Conservation (phyloP, 2,329 filamentous ascomycete genomes). For the Colletotrichum phormii region DNA sequence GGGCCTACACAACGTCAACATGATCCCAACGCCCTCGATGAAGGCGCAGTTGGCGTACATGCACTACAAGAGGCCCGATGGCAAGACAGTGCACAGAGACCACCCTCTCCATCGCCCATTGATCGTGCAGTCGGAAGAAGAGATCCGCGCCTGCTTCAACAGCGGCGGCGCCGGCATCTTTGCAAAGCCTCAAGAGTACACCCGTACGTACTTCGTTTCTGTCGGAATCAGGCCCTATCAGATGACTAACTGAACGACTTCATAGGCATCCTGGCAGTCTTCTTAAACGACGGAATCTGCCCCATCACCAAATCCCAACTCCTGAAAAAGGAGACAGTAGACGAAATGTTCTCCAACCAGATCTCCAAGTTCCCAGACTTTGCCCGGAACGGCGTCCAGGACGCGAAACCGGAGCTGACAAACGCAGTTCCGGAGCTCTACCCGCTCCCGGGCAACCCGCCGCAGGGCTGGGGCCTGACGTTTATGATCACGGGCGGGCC, state of each 20-base stretch:
- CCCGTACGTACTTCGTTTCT: constrained; percentile 53
- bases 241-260: background rate
- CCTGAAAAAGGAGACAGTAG: constrained; percentile 67
- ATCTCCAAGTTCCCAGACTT: constrained; percentile 67
- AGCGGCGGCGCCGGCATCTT: constrained; percentile 73
- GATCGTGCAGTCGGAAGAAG: constrained; percentile 53
- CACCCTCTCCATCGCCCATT: constrained; percentile 61
- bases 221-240: fast-evolving
- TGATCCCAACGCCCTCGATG: constrained; percentile 68
- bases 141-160: constrained; percentile 56
- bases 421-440: constrained; percentile 62
- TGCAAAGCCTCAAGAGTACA: constrained; percentile 69
- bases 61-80: constrained; percentile 62
- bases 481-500: constrained; percentile 63
- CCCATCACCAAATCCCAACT: constrained; percentile 66
- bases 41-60: constrained; percentile 66
- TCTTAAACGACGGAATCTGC: constrained; percentile 74
- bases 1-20: constrained; percentile 60
- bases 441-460: constrained; percentile 53
- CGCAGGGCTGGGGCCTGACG: constrained; percentile 74
- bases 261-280: constrained; percentile 67
- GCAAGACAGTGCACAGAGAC: constrained; percentile 54
- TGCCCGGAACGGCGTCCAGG: constrained; percentile 55
- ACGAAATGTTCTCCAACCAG: constrained; percentile 75
- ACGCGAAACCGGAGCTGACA: constrained; percentile 60